Evolutionary conservation across 1,139 yeast genomes (phyloP).

Genomic region (Blastobotrys persicus): DNA sequence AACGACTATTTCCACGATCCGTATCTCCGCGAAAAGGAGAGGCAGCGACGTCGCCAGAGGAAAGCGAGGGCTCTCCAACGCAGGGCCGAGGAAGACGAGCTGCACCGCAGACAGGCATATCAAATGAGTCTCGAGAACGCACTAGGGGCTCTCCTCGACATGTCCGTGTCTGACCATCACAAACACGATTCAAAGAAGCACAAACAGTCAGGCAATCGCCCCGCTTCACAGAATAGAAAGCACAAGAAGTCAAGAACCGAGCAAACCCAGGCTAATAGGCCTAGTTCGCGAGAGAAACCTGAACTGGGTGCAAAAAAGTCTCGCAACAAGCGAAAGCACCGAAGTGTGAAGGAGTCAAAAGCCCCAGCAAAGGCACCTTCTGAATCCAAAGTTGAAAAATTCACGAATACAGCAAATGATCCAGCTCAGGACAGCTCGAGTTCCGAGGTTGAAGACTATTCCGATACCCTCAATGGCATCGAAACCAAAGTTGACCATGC

Average conservation of each 20-base stretch:
- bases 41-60: neutral
- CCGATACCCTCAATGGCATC: conserved; percentile 12
- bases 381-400: neutral
- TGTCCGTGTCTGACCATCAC: no score
- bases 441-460: neutral
- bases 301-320: neutral
- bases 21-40: neutral
- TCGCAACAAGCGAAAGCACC: neutral
- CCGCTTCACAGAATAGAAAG: no score
- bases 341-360: neutral
- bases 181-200: neutral
- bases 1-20: no score
- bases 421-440: neutral
- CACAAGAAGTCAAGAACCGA: no score
- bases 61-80: conserved; percentile 1
- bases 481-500: conserved; percentile 22
- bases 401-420: neutral
- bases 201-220: neutral
- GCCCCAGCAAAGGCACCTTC: no score
- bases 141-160: neutral
- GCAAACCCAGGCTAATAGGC: no score
- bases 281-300: no score
- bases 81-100: conserved; percentile 5
- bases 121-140: conserved; percentile 1
- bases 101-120: neutral